phyloP scores from a whole-genome alignment of 2,329 filamentous ascomycete species.

The Penicillium sp. region DNA sequence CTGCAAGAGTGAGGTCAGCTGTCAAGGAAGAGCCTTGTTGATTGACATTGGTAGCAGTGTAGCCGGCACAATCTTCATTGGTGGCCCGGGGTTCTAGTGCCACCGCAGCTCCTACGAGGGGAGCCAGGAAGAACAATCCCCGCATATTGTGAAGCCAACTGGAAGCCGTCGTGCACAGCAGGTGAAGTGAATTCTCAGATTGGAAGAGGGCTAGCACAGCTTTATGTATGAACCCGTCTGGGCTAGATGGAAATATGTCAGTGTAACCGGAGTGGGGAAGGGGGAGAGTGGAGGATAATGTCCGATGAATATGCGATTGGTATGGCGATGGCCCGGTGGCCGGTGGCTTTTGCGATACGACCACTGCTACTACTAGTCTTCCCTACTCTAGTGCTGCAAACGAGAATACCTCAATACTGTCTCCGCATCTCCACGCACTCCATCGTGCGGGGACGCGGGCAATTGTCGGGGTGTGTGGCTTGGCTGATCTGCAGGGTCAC shows the following conservation, averaged over 20 bases:
- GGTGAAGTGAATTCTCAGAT: background rate
- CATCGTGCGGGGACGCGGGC: constrained; percentile 5
- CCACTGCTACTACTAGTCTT: too few species aligned
- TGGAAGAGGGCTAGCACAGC: background rate
- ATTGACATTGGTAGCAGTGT: constrained; percentile 41
- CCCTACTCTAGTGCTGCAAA: background rate
- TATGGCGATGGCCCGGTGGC: too few species aligned
- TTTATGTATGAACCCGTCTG: background rate
- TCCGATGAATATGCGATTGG: constrained; percentile 14
- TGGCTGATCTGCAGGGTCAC: constrained; percentile 20
- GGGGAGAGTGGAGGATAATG: constrained; percentile 7
- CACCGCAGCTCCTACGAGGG: constrained; percentile 35
- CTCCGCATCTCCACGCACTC: background rate
- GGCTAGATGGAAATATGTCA: background rate
- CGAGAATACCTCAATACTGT: background rate
- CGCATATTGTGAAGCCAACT: constrained; percentile 27
- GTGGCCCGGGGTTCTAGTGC: constrained; percentile 18
- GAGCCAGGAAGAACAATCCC: constrained; percentile 30
- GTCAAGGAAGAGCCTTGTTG: constrained; percentile 57
- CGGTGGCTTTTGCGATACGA: too few species aligned
- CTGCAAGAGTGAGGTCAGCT: constrained; percentile 72
- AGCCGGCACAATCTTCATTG: constrained; percentile 40
- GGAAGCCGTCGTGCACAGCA: constrained; percentile 11
- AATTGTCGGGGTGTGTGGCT: constrained; percentile 16
- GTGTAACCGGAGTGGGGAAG: background rate